phyloP scores from a whole-genome alignment of 257 asterid species.

The Jacaranda mimosifolia region DNA sequence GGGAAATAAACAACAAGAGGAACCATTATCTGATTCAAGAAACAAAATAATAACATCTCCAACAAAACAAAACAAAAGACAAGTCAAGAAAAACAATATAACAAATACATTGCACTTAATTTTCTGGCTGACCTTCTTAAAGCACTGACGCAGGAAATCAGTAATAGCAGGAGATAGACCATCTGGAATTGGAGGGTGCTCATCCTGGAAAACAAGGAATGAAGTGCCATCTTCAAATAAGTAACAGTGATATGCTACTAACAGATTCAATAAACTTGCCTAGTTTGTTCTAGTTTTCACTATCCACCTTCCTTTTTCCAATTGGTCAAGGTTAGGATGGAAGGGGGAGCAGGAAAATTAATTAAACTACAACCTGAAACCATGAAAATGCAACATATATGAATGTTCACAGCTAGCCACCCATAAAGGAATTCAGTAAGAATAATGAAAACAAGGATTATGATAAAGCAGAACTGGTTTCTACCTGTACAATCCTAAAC shows the following conservation, averaged over 20 bases:
- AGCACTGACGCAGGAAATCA: conserved; percentile 73
- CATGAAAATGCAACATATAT: conserved; percentile 17
- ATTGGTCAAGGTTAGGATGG: conserved; percentile 4
- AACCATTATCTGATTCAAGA: conserved; percentile 20
- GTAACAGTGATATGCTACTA: conserved; percentile 23
- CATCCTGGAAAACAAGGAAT: conserved; percentile 59
- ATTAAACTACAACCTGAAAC: conserved; percentile 20
- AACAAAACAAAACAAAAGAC: not conserved
- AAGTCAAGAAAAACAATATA: conserved; percentile 18
- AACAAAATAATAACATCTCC: conserved; percentile 24
- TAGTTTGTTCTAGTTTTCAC: conserved; percentile 7
- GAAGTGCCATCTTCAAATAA: conserved; percentile 30
- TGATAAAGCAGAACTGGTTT: conserved; percentile 35
- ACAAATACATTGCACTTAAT: conserved; percentile 11
- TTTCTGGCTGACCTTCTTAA: conserved; percentile 67
- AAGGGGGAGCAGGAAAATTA: not conserved
- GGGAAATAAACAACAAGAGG: conserved; percentile 3
- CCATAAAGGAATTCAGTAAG: not conserved
- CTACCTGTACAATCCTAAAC: conserved; percentile 96
- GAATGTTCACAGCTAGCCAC: conserved; percentile 23
- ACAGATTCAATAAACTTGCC: conserved; percentile 27
- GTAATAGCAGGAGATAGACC: conserved; percentile 66
- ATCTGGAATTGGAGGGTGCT: conserved; percentile 77
- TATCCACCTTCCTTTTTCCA: conserved; percentile 3
- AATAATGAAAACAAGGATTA: conserved; percentile 8